phyloP scores from a whole-genome alignment of 495 filamentous ascomycete genomes.

The Annulohypoxylon nitens region DNA sequence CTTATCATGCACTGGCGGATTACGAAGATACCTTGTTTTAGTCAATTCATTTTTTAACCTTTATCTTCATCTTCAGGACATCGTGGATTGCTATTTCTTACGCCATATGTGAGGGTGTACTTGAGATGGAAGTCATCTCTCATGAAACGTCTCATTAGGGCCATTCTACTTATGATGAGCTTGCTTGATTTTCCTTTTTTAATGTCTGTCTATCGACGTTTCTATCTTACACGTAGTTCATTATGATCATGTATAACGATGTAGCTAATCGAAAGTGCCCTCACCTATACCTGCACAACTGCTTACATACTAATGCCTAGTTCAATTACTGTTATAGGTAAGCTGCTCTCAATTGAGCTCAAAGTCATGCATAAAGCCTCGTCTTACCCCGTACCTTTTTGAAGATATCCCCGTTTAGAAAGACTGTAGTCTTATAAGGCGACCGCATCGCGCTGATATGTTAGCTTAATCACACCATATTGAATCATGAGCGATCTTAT shows the following conservation, averaged over 20 bases:
- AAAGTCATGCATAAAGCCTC: too few relatives aligned
- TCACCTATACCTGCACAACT: not conserved
- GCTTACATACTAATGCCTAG: not conserved
- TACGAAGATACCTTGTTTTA: constrained; percentile 35
- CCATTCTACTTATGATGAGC: not conserved
- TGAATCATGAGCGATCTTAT: not conserved
- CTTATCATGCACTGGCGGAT: constrained; percentile 11
- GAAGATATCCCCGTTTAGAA: not conserved
- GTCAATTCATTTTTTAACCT: not conserved
- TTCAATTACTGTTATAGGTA: not conserved
- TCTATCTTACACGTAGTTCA: not conserved
- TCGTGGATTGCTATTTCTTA: not conserved
- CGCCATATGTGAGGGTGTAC: not conserved
- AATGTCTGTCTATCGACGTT: not conserved
- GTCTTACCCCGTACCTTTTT: too few relatives aligned
- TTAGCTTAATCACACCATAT: not conserved
- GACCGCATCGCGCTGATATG: not conserved
- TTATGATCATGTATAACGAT: not conserved
- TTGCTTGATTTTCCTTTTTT: not conserved
- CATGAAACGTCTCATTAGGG: not conserved
- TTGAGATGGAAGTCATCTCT: not conserved
- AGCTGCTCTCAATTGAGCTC: not conserved
- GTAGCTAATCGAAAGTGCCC: not conserved
- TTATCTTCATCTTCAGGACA: not conserved
- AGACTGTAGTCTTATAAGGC: not conserved